A percentile compares a stretch with the other conserved stretches of the same genome.
Conservation (phyloP, 2,329 filamentous ascomycete species). For the Ilyonectria sp. region DNA sequence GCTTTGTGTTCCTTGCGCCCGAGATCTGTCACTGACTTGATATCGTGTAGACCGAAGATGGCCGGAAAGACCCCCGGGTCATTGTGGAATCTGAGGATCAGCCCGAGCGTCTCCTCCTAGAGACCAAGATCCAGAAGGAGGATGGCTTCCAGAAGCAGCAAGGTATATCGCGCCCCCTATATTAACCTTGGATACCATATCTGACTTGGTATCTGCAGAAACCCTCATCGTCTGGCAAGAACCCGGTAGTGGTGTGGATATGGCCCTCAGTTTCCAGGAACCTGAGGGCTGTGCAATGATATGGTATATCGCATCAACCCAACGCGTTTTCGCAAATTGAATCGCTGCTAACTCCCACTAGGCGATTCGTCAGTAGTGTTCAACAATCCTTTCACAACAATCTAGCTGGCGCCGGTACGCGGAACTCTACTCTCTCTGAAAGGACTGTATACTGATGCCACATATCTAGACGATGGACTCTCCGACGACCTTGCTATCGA, state of each 20-base stretch:
- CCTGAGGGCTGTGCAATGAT: constrained; percentile 93
- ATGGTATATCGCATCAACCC: constrained; percentile 72
- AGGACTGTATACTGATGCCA: constrained; percentile 45
- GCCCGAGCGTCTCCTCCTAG: constrained; percentile 84
- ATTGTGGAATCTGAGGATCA: constrained; percentile 95
- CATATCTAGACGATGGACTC: constrained; percentile 79
- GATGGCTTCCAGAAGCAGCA: constrained; percentile 99
- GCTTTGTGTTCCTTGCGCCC: constrained; percentile 29
- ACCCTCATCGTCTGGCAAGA: constrained; percentile 99
- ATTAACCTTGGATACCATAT: constrained; percentile 37
- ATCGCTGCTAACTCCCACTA: constrained; percentile 56
- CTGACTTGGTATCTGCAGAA: constrained; percentile 69
- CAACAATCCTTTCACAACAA: constrained; percentile 80
- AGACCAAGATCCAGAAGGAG: constrained; percentile 92
- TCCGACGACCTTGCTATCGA: constrained; percentile 90
- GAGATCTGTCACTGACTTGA: constrained; percentile 46
- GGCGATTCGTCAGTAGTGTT: constrained; percentile 91
- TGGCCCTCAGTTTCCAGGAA: constrained; percentile 99
- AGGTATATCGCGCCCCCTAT: constrained; percentile 69
- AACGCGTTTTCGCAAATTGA: background rate
- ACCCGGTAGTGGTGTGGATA: constrained; percentile 85
- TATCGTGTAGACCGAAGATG: constrained; percentile 65
- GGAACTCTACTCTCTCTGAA: constrained; percentile 9
- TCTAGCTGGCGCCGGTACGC: constrained; percentile 73
- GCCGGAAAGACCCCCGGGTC: constrained; percentile 87